phyloP scores from a whole-genome alignment of 2,329 filamentous ascomycete genomes.

The Sporothrix brunneoviolacea region DNA sequence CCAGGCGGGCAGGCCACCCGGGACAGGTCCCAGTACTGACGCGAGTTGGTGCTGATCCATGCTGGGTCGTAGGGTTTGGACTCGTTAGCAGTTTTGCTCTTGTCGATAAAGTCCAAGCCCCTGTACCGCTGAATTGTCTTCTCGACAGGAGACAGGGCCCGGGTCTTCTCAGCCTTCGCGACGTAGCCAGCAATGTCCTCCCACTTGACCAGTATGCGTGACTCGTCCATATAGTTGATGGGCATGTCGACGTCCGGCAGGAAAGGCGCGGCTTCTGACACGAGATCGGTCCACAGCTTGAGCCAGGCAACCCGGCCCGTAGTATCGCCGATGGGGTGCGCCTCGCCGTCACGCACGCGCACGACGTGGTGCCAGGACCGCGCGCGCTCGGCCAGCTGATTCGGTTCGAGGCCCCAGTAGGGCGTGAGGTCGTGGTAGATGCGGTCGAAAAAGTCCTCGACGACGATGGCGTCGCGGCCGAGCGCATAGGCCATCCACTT shows the following conservation, averaged over 20 bases:
- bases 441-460: constrained; percentile 46
- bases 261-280: constrained; percentile 44
- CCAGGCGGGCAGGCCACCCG: constrained; percentile 51
- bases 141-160: constrained; percentile 36
- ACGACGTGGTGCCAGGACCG: constrained; percentile 40
- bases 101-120: constrained; percentile 33
- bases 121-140: constrained; percentile 39
- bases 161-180: constrained; percentile 37
- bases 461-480: constrained; percentile 34
- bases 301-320: constrained; percentile 38
- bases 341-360: constrained; percentile 40
- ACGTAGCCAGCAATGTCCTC: constrained; percentile 48
- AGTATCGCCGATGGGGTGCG: constrained; percentile 33
- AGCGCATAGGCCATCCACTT: constrained; percentile 40
- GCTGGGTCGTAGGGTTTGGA: constrained; percentile 36
- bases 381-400: constrained; percentile 27
- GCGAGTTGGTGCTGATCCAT: constrained; percentile 40
- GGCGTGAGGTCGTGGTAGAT: constrained; percentile 46
- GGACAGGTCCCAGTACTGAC: constrained; percentile 52
- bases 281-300: constrained; percentile 41
- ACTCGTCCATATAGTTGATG: constrained; percentile 59
- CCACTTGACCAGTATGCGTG: constrained; percentile 54
- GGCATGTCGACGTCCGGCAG: constrained; percentile 62
- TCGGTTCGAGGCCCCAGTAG: constrained; percentile 47
- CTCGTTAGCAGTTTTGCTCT: constrained; percentile 8